Conservation (phyloP, 2,329 filamentous ascomycete species). For the Exophiala lecanii-corni region DNA sequence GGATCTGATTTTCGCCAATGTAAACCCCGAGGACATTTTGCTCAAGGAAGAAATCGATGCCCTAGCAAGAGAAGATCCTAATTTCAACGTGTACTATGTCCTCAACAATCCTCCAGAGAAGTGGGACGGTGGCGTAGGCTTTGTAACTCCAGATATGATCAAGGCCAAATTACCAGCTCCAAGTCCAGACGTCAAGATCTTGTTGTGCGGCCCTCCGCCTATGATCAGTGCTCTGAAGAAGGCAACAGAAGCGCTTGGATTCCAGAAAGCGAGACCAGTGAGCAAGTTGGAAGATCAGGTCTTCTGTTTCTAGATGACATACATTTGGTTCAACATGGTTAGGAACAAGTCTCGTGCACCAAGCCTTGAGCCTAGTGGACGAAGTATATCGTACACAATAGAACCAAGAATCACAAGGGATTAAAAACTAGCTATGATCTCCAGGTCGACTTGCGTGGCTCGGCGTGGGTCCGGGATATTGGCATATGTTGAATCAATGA, state of each 20-base stretch:
- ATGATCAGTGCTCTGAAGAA: slow-evolving; percentile 99
- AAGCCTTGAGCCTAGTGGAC: neutral
- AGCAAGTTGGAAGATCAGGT: slow-evolving; percentile 98
- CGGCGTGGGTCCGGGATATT: neutral
- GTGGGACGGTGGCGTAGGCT: slow-evolving; percentile 90
- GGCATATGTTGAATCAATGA: neutral
- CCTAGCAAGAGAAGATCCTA: slow-evolving; percentile 69
- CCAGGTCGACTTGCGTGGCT: neutral
- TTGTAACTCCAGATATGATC: slow-evolving; percentile 94
- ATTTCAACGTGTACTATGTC: slow-evolving; percentile 88
- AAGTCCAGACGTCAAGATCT: slow-evolving; percentile 82
- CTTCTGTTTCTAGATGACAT: slow-evolving; percentile 86
- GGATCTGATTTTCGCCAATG: slow-evolving; percentile 95
- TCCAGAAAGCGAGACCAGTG: slow-evolving; percentile 85
- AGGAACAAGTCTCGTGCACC: neutral
- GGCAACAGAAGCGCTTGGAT: slow-evolving; percentile 81
- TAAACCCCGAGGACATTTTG: slow-evolving; percentile 86
- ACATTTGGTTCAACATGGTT: neutral
- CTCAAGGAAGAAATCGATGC: slow-evolving; percentile 86
- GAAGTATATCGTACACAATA: neutral
- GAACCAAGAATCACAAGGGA: neutral
- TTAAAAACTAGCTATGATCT: neutral
- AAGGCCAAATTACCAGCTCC: slow-evolving; percentile 70
- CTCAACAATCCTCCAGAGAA: slow-evolving; percentile 90
- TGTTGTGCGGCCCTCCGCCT: slow-evolving; percentile 90